A percentile compares a stretch with the other conserved stretches of the same genome.
phyloP scores from a whole-genome alignment of 2,329 filamentous ascomycete species.

The Xylaria sp. region DNA sequence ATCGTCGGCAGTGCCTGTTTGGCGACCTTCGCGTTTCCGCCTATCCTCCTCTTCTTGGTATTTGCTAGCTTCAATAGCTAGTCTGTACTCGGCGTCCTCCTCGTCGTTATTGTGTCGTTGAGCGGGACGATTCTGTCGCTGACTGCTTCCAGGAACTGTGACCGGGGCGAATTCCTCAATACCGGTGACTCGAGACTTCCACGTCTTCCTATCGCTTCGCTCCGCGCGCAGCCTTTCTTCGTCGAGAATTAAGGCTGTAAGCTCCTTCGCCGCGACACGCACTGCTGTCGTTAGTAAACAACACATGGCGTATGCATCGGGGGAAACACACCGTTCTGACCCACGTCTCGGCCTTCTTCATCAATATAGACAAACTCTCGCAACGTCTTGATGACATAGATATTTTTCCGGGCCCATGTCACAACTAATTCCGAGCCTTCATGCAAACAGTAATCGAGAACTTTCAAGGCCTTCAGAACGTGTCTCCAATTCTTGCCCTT shows the following conservation, averaged over 20 bases:
- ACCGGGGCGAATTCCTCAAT: constrained; percentile 78
- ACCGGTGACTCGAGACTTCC: constrained; percentile 96
- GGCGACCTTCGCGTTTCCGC: constrained; percentile 74
- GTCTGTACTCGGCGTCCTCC: constrained; percentile 88
- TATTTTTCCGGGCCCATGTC: constrained; percentile 96
- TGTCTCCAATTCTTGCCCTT: constrained; percentile 99
- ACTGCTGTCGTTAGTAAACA: constrained; percentile 67
- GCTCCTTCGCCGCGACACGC: constrained; percentile 93
- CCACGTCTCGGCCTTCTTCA: constrained; percentile 94
- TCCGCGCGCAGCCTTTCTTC: constrained; percentile 92
- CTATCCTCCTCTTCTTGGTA: constrained; percentile 92
- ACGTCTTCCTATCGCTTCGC: constrained; percentile 89
- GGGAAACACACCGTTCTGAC: constrained; percentile 83
- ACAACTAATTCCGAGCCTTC: constrained; percentile 97
- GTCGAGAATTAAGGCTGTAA: constrained; percentile 90
- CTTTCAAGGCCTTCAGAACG: constrained; percentile 96
- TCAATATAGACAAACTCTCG: constrained; percentile 97
- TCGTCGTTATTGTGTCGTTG: constrained; percentile 73
- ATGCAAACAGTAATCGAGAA: constrained; percentile 96
- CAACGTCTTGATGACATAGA: constrained; percentile 98
- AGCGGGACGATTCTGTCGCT: constrained; percentile 60
- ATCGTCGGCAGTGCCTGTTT: constrained; percentile 68
- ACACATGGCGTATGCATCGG: not conserved
- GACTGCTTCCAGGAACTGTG: constrained; percentile 45
- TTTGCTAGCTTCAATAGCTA: constrained; percentile 95